Conservation (phyloP, 2,329 filamentous ascomycete species). For the Diaporthe sp. region DNA sequence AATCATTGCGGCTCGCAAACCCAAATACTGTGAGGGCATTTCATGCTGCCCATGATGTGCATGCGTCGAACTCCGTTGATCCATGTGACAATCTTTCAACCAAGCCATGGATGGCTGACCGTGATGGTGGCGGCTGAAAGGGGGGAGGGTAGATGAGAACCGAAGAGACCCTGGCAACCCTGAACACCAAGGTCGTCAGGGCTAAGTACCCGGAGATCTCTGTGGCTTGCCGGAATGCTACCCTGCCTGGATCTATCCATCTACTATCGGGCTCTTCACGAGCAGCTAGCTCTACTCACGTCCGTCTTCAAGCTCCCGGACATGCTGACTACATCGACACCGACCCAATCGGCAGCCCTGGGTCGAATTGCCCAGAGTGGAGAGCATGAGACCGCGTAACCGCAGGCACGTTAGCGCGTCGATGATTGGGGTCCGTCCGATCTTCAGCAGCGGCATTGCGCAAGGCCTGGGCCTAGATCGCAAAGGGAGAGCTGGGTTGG, state of each 20-base stretch:
- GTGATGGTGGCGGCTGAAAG: neutral
- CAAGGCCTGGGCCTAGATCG: neutral
- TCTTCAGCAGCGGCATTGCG: slow-evolving; percentile 15
- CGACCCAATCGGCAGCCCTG: slow-evolving; percentile 10
- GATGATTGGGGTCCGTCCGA: slow-evolving; percentile 9
- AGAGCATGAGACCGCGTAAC: slow-evolving; percentile 40
- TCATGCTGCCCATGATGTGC: neutral
- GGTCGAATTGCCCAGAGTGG: slow-evolving; percentile 8
- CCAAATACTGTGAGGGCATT: neutral
- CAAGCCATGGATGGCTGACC: neutral
- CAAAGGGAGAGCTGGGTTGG: neutral
- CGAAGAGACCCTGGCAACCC: neutral
- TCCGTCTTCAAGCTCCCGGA: neutral
- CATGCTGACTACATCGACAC: neutral
- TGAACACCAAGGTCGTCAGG: neutral
- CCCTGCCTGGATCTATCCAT: neutral
- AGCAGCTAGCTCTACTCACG: neutral
- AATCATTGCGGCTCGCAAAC: neutral
- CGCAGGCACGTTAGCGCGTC: neutral
- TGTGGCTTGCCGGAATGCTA: slow-evolving; percentile 9
- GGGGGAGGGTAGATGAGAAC: neutral
- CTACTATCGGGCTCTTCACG: neutral
- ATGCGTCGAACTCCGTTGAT: slow-evolving; percentile 1
- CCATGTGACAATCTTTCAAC: neutral
- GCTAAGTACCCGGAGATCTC: neutral